phyloP scores from a whole-genome alignment of 2,329 filamentous ascomycete species.

The Diaporthe sp. region DNA sequence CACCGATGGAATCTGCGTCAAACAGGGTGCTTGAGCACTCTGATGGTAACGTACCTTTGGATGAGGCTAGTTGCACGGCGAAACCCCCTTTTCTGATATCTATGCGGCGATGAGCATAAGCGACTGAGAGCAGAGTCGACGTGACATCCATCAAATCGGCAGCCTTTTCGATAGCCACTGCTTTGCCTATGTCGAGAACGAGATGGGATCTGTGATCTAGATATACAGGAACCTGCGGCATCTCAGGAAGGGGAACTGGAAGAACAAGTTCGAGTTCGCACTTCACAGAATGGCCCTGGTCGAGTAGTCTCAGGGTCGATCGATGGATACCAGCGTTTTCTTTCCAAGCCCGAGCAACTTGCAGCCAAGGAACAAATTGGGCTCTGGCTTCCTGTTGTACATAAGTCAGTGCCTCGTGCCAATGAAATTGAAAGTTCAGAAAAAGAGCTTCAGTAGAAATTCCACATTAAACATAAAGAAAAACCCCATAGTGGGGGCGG shows the following conservation, averaged over 20 bases:
- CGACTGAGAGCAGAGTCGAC: slow-evolving; percentile 58
- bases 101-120: slow-evolving; percentile 63
- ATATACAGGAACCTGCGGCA: slow-evolving; percentile 57
- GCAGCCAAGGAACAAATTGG: slow-evolving; percentile 62
- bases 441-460: neutral
- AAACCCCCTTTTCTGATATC: slow-evolving; percentile 55
- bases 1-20: slow-evolving; percentile 45
- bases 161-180: slow-evolving; percentile 43
- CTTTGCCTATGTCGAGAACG: slow-evolving; percentile 52
- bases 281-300: slow-evolving; percentile 49
- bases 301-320: slow-evolving; percentile 52
- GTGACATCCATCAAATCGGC: slow-evolving; percentile 57
- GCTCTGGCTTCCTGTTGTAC: slow-evolving; percentile 49
- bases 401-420: neutral
- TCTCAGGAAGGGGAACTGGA: slow-evolving; percentile 57
- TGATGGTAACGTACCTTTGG: slow-evolving; percentile 46
- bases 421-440: neutral
- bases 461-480: neutral
- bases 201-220: slow-evolving; percentile 55
- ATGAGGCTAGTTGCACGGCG: slow-evolving; percentile 58
- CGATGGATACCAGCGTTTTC: slow-evolving; percentile 47
- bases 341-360: slow-evolving; percentile 60
- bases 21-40: slow-evolving; percentile 50
- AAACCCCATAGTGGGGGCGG: neutral
- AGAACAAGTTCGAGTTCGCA: slow-evolving; percentile 60